Conservation (phyloP, 1,284 basidiomycete species). For the Violaceomyces palustris region DNA sequence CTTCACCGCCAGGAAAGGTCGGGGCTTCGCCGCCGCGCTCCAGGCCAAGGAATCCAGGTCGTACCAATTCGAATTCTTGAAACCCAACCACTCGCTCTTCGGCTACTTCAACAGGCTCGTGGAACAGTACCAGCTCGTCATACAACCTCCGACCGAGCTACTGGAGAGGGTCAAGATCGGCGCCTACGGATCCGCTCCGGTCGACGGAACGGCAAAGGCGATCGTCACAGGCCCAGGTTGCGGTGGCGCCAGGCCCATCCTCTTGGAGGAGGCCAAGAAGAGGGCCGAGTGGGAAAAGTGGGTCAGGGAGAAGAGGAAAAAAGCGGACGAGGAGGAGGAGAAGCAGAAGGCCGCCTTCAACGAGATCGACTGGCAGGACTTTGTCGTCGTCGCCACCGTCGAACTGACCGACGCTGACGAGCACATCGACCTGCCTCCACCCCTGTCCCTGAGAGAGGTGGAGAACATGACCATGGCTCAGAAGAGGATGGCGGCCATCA, state of each 20-base stretch:
- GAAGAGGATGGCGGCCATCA: slow-evolving; percentile 96
- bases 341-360: slow-evolving; percentile 58
- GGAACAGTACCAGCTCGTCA: slow-evolving; percentile 87
- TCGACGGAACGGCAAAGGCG: background rate
- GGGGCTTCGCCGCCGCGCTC: slow-evolving; percentile 76
- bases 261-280: slow-evolving; percentile 68
- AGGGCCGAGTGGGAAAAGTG: slow-evolving; percentile 84
- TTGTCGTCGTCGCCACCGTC: slow-evolving; percentile 96
- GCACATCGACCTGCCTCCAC: slow-evolving; percentile 79
- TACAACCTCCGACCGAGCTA: slow-evolving; percentile 73
- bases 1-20: slow-evolving; percentile 87
- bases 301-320: slow-evolving; percentile 77
- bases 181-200: slow-evolving; percentile 29
- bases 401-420: slow-evolving; percentile 88
- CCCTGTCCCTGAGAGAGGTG: slow-evolving; percentile 88
- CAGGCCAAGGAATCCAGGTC: slow-evolving; percentile 86
- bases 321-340: slow-evolving; percentile 80
- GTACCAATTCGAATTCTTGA: slow-evolving; percentile 96
- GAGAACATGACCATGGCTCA: slow-evolving; percentile 95
- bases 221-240: slow-evolving; percentile 15
- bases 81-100: slow-evolving; percentile 90
- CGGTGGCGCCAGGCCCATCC: slow-evolving; percentile 61
- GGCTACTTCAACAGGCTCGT: slow-evolving; percentile 94
- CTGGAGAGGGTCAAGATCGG: slow-evolving; percentile 62
- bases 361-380: slow-evolving; percentile 99